phyloP scores from a whole-genome alignment of 495 filamentous ascomycete species.

The Annulohypoxylon bovei region DNA sequence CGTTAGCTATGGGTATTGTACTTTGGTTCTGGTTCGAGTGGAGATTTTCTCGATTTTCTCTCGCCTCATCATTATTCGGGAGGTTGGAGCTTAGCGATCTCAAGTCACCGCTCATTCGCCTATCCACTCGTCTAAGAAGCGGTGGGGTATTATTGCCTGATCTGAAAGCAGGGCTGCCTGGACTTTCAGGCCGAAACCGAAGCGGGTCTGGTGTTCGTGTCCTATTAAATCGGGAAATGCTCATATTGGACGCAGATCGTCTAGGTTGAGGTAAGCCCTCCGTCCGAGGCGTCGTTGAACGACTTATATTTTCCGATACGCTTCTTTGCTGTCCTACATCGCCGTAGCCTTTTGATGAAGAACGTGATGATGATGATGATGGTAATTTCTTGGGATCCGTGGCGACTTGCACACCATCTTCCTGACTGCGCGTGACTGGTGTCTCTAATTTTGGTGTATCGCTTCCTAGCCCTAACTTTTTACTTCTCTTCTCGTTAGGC shows the following conservation, averaged over 20 bases:
- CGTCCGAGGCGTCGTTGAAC: constrained; percentile 43
- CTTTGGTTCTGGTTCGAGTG: constrained; percentile 66
- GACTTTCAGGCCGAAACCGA: constrained; percentile 66
- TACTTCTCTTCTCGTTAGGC: constrained; percentile 33
- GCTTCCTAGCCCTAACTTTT: constrained; percentile 38
- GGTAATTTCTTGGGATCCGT: constrained; percentile 37
- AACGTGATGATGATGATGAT: not conserved
- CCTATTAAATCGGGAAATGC: constrained; percentile 58
- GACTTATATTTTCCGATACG: constrained; percentile 47
- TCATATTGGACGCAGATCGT: constrained; percentile 57
- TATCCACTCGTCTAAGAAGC: constrained; percentile 72
- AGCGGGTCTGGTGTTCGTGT: constrained; percentile 64
- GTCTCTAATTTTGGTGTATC: constrained; percentile 41
- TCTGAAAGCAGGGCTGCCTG: constrained; percentile 61
- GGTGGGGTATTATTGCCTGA: constrained; percentile 64
- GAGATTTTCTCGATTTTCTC: constrained; percentile 53
- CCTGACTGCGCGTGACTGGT: constrained; percentile 22
- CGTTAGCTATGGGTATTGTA: constrained; percentile 81
- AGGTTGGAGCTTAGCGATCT: constrained; percentile 71
- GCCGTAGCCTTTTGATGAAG: constrained; percentile 29
- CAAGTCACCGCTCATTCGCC: constrained; percentile 81
- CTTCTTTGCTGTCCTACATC: constrained; percentile 44
- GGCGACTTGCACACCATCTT: constrained; percentile 12
- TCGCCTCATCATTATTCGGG: constrained; percentile 35
- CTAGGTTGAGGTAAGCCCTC: constrained; percentile 47